Percentiles rank a stretch among this genome's conserved stretches.
phyloP scores from a whole-genome alignment of 495 filamentous ascomycete genomes.

The Chaetomium cochliodes region DNA sequence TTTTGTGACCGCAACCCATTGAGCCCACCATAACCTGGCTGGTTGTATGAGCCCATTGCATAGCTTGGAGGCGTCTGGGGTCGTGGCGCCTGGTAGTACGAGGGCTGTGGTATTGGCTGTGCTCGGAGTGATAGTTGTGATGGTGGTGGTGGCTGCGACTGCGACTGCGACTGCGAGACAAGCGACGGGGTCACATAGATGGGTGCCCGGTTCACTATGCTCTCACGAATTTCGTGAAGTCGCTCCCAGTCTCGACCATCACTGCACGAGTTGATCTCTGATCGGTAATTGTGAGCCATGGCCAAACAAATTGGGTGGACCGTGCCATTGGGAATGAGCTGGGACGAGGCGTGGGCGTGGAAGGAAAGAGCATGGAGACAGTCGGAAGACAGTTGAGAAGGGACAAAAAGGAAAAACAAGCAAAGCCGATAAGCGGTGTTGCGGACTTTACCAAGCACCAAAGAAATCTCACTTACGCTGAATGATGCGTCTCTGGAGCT shows the following conservation, averaged over 20 bases:
- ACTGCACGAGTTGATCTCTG: slow-evolving; percentile 28
- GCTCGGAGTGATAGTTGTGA: neutral
- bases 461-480: slow-evolving; percentile 51
- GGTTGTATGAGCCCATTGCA: slow-evolving; percentile 21
- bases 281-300: slow-evolving; percentile 13
- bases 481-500: slow-evolving; percentile 73
- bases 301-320: neutral
- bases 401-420: neutral
- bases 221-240: slow-evolving; percentile 31
- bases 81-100: slow-evolving; percentile 14
- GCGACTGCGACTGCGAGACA: slow-evolving; percentile 3
- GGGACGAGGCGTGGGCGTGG: neutral
- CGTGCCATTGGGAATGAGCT: neutral
- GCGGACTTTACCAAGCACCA: neutral
- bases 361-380: neutral
- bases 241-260: slow-evolving; percentile 21
- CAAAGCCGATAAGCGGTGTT: neutral
- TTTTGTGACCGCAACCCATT: slow-evolving; percentile 13
- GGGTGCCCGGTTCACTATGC: slow-evolving; percentile 22
- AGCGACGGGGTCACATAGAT: slow-evolving; percentile 15
- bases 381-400: no score
- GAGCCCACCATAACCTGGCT: slow-evolving; percentile 9
- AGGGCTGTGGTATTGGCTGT: slow-evolving; percentile 8
- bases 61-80: slow-evolving; percentile 13
- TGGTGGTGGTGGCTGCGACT: slow-evolving; percentile 9